Base-by-base conservation (phyloP, 2,329 filamentous ascomycete species). In the Sclerotinia spermophila region DNA sequence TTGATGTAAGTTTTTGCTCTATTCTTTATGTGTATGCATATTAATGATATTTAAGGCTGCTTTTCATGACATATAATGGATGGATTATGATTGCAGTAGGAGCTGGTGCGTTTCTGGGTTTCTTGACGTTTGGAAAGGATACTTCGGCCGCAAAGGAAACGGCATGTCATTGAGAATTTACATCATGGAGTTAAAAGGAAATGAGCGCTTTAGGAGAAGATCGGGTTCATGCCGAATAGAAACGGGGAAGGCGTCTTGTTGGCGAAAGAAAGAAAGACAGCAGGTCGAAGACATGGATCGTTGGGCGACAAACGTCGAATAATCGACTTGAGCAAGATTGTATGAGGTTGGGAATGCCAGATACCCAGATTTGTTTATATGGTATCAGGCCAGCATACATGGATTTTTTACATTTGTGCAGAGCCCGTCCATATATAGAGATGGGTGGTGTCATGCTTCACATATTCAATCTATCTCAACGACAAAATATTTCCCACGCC, bases 31-130 rank as follows among this genome's bases (percentile, higher is more conserved):
- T 7, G 55, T 27, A 27, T 42, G 44, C 19, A 51, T 6, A 68
- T 62, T 59, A 69, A 70, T n/a, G 11, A 38, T 58, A 65, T 45
- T 67, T 33, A 72, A 98, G 95, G 96, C 85, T 99, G 72, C 83
- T 99, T 33, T 99, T 99, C 82, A 99, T 99, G 96, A 99, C 96
- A n/a, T 99, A 99, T 83, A 99, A 99, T 78, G 96, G 96, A 70
- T 97, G 92, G 90, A 90, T 99, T 76, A 99, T 99, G 96, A 82
- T 97, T 75, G 88, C 95, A 4, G 94, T 98, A 24, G 92, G 92
- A 0, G 83, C 96, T 15, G 96, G 96, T 24, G 94, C 95, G 0
- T 97, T 96, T 75, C 81, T 97, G 59, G 96, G 96, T 58, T 97
- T 97, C 79, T 79, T 97, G 72, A 77, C 91, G 59, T 99, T 97